These are phyloP conservation scores for Solanum pinnatisectum DNA, from an alignment of 257 asterid species.

Conservation along the genomic window DNA sequence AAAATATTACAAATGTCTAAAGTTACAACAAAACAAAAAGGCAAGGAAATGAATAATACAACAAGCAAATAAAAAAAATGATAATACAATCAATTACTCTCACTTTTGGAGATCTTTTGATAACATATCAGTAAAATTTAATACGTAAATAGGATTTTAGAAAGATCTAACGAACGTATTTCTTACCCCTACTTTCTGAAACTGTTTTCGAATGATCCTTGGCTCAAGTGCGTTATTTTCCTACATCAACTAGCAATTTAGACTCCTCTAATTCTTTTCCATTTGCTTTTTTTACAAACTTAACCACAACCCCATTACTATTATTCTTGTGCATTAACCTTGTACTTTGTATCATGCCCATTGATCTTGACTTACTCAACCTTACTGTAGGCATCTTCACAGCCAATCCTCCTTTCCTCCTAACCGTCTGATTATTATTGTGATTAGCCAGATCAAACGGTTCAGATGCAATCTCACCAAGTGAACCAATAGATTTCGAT, in stretches of 20 bases:
- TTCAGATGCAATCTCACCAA: slow-evolving; percentile 31
- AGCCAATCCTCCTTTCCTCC: slow-evolving; percentile 38
- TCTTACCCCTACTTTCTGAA: accelerated
- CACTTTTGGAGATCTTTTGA: neutral
- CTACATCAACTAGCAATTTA: slow-evolving; percentile 28
- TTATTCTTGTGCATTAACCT: slow-evolving; percentile 11
- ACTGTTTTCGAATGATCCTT: neutral
- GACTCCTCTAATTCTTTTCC: slow-evolving; percentile 36
- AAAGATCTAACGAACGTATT: too few relatives aligned
- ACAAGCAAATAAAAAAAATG: neutral
- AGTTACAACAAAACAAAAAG: neutral
- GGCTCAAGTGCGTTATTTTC: neutral
- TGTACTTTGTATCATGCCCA: slow-evolving; percentile 43
- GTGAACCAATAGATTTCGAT: slow-evolving; percentile 62
- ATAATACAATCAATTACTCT: neutral
- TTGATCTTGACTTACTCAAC: slow-evolving; percentile 58
- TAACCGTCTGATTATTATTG: neutral
- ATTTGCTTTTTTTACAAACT: slow-evolving; percentile 8
- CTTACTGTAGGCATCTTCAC: slow-evolving; percentile 42
- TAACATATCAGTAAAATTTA: neutral
- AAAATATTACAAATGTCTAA: neutral
- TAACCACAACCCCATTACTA: slow-evolving; percentile 1
- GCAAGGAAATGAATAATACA: neutral
- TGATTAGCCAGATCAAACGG: slow-evolving; percentile 20
- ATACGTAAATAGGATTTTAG: neutral